Evolutionary conservation across 164 flowering plant species (phyloP), one percentile per base, ranked within the genome.

Genomic region (Umbilicus rupestris): DNA sequence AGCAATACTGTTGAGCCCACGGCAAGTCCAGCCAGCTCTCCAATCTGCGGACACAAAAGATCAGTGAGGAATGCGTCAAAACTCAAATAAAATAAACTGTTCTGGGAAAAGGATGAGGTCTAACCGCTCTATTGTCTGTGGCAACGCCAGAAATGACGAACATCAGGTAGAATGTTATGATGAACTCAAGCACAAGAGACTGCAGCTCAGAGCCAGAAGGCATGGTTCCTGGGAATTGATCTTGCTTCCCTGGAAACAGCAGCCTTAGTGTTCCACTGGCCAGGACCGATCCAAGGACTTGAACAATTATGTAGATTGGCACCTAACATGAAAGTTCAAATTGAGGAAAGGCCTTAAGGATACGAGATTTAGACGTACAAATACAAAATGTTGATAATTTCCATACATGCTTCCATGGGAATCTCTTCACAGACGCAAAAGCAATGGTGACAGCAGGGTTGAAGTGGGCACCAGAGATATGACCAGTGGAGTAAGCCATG

Each of bases 11-110:
- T 84, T 11, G 88, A 67, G 9, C 98, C 98, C 47, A 87, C 85
- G 0, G 96, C 96, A 57, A 92, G 79, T 11, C 96, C 96, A 2
- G 92, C 98, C 16, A 89, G 86, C 67, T 92, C 95, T 57, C 96
- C 94, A 57, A 92, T 81, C 98, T 92, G 83, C 72, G 78, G 2
- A 17, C 69, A 12, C 37, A 49, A 70, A 24, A n/a, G 8, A 28
- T 46, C 49, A 29, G 20, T 17, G 10, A 47, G 44, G 6, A 55
- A 55, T 55, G 31, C 19, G 17, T 26, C 33, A 28, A 1, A 28
- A 55, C 16, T 55, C 33, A 2, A 24, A 31, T 0, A 35, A 26
- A n/a, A 7, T 35, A 12, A 10, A 62, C 5, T 20, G 35, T 35
- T 2, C 4, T 31, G 26, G 63, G 30, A 8, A 49, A 5, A 7